A percentile compares a stretch with the other conserved stretches of the same genome.
phyloP scores from a whole-genome alignment of 805 yeast species.

The Yamadazyma insecticola region DNA sequence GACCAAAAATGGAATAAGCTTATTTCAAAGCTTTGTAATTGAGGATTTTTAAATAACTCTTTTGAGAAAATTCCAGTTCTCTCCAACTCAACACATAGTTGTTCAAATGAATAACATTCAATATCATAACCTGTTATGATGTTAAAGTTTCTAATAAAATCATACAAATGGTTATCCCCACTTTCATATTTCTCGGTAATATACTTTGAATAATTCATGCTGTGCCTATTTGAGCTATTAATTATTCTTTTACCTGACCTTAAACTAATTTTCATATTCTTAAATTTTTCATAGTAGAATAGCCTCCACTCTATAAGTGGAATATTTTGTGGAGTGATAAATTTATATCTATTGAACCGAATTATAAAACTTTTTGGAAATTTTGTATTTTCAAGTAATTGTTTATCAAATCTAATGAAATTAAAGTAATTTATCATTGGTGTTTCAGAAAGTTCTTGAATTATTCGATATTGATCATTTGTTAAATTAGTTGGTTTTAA shows the following conservation, averaged over 20 bases:
- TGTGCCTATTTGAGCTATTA: not conserved
- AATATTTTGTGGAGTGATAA: not conserved
- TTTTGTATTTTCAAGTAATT: too few relatives aligned
- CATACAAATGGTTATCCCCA: not conserved
- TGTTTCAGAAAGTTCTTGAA: conserved; percentile 7
- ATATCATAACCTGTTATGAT: not conserved
- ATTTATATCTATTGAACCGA: not conserved
- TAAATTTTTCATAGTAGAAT: not conserved
- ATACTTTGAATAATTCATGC: not conserved
- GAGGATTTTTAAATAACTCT: not conserved
- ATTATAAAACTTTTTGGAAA: not conserved
- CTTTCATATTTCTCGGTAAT: too few relatives aligned
- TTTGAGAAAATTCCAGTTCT: not conserved
- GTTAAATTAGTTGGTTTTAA: not conserved
- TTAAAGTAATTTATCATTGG: not conserved
- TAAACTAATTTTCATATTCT: not conserved
- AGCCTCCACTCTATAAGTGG: not conserved
- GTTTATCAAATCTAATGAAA: not conserved
- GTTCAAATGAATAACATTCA: not conserved
- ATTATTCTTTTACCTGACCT: not conserved
- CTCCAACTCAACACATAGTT: not conserved
- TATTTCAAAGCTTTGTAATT: too few relatives aligned
- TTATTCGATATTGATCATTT: too few relatives aligned
- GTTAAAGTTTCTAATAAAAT: too few relatives aligned
- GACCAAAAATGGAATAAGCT: conserved; percentile 12